Conservation (phyloP, 441 rosid genomes). For the Syzygium syzygioides region DNA sequence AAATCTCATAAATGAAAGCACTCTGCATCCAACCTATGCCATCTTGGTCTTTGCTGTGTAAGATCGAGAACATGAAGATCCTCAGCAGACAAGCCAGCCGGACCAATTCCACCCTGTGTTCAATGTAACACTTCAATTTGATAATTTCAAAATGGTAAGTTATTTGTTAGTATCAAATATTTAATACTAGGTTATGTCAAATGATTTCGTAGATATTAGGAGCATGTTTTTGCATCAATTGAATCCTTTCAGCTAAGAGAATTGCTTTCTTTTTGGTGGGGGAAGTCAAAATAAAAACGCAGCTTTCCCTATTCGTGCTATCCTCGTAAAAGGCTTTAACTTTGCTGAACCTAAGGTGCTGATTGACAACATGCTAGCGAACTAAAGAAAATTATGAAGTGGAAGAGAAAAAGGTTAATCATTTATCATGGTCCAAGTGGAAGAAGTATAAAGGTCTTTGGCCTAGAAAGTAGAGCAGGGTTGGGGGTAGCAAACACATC, state of each 20-base stretch:
- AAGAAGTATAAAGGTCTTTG: neutral
- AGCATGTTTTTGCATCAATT: neutral
- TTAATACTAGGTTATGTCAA: neutral
- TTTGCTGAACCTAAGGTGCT: neutral
- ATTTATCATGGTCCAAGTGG: neutral
- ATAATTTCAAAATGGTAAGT: neutral
- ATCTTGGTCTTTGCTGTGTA: conserved; percentile 88
- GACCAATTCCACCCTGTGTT: conserved; percentile 96
- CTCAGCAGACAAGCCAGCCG: conserved; percentile 98
- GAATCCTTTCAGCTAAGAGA: neutral
- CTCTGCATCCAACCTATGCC: conserved; percentile 74
- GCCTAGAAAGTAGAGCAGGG: neutral
- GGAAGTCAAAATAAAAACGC: neutral
- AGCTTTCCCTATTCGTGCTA: neutral
- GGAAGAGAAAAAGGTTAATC: neutral
- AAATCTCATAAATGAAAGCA: neutral
- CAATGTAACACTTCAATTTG: conserved; percentile 14
- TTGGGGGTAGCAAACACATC: neutral
- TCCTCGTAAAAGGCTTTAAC: neutral
- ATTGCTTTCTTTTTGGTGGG: neutral
- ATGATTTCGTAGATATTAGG: neutral
- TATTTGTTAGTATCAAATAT: neutral
- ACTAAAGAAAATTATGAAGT: neutral
- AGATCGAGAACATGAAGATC: conserved; percentile 99
- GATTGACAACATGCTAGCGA: neutral